Evolutionary conservation across 768 basidiomycete genomes (phyloP).

Genomic region (Agrocybe pediades): DNA sequence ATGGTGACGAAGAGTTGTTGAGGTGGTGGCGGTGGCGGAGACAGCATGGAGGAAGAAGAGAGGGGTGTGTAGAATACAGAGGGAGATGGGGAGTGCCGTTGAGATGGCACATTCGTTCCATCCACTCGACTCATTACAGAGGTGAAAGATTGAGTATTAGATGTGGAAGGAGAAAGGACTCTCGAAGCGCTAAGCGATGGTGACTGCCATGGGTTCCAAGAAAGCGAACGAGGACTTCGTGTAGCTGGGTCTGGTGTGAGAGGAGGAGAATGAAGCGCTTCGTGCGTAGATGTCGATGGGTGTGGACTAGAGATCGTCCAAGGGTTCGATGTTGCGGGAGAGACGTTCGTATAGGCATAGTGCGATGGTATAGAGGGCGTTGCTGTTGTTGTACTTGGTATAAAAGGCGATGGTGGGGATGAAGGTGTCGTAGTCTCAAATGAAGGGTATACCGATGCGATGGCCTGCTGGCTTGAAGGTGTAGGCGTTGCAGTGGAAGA

Average conservation of each 20-base stretch:
- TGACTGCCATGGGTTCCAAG: constrained; percentile 2
- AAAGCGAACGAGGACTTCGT: constrained; percentile 1
- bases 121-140: neutral
- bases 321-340: neutral
- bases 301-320: neutral
- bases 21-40: neutral
- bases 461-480: constrained; percentile 4
- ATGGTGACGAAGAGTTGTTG: neutral
- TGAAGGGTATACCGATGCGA: constrained; percentile 2
- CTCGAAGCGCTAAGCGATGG: neutral
- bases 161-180: neutral
- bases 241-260: neutral
- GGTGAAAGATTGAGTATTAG: neutral
- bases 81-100: neutral
- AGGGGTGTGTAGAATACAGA: neutral
- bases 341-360: neutral
- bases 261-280: neutral
- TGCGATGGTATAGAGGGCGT: no score
- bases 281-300: neutral
- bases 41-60: neutral
- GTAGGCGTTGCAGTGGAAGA: neutral
- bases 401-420: neutral
- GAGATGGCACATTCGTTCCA: neutral
- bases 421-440: neutral
- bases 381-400: no score